These are phyloP conservation scores for Saccharum spontaneum DNA, from an alignment of 176 grass and related monocot species.

Conservation along the genomic window DNA sequence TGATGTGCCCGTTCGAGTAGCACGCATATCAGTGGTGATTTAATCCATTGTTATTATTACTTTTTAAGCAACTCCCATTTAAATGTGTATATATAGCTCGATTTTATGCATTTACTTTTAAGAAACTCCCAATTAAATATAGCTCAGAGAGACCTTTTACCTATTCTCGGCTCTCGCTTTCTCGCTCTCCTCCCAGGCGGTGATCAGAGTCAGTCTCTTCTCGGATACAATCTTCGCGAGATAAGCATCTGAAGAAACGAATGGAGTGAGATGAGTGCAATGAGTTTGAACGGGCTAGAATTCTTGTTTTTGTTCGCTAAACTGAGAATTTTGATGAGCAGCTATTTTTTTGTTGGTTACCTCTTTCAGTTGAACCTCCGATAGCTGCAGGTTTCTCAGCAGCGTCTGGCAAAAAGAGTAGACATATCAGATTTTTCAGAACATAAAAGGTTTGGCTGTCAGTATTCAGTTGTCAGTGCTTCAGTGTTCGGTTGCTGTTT, in stretches of 20 bases:
- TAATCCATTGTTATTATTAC: background rate
- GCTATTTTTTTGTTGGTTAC: background rate
- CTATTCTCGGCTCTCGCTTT: conserved; percentile 71
- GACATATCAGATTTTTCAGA: background rate
- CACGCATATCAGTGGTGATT: background rate
- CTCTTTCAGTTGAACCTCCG: conserved; percentile 54
- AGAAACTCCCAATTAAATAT: conserved; percentile 17
- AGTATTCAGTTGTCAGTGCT: background rate
- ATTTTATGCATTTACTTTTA: conserved; percentile 1
- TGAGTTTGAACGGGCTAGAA: background rate
- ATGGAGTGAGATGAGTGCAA: background rate
- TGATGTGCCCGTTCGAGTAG: conserved; percentile 31
- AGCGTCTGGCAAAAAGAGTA: conserved; percentile 17
- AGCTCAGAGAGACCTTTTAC: conserved; percentile 2
- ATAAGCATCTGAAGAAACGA: conserved; percentile 46
- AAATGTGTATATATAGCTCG: background rate
- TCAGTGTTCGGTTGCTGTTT: background rate
- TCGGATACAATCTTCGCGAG: conserved; percentile 55
- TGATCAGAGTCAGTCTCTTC: conserved; percentile 61
- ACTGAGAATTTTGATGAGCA: background rate
- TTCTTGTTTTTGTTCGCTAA: background rate
- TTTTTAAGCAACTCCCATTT: background rate
- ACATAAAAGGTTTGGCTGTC: background rate
- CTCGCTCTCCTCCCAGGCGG: conserved; percentile 69
- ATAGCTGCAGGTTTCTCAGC: conserved; percentile 17